Conservation (phyloP, 306 rosid genomes). For the Citrullus mucosospermus region DNA sequence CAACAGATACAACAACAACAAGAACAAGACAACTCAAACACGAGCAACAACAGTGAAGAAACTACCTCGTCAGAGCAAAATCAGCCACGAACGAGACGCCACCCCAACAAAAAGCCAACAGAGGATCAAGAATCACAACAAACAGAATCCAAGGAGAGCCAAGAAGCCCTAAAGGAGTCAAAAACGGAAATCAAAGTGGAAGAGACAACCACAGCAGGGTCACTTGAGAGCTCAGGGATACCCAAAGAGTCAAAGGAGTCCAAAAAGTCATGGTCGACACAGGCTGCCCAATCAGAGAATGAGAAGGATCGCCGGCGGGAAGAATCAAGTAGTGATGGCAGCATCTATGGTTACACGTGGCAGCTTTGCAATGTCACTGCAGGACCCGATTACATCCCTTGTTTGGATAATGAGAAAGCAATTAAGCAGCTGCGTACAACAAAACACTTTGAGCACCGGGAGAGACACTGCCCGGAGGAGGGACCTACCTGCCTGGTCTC, state of each 20-base stretch:
- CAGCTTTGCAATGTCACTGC: constrained; percentile 54
- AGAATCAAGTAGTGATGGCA: constrained; percentile 23
- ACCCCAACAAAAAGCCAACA: not conserved
- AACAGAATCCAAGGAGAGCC: constrained; percentile 2
- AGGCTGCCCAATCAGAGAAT: constrained; percentile 51
- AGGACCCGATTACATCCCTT: constrained; percentile 69
- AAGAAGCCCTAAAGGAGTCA: constrained; percentile 11
- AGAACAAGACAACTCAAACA: constrained; percentile 21
- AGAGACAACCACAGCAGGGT: constrained; percentile 16
- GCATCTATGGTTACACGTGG: constrained; percentile 38
- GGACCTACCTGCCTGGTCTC: constrained; percentile 77
- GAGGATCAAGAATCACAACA: not conserved
- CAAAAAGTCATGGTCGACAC: constrained; percentile 57
- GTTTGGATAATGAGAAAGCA: constrained; percentile 81
- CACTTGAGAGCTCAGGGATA: constrained; percentile 22
- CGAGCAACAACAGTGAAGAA: not conserved
- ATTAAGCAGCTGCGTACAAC: constrained; percentile 31
- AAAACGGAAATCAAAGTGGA: constrained; percentile 1
- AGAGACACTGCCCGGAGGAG: constrained; percentile 76
- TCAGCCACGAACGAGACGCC: not conserved
- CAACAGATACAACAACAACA: constrained; percentile 25
- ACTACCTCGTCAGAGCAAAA: not conserved
- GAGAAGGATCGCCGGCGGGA: constrained; percentile 66
- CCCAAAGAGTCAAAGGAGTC: constrained; percentile 43
- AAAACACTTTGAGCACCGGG: constrained; percentile 69